Evolutionary conservation across 306 rosid genomes (phyloP).

Genomic region (Cicer bijugum): DNA sequence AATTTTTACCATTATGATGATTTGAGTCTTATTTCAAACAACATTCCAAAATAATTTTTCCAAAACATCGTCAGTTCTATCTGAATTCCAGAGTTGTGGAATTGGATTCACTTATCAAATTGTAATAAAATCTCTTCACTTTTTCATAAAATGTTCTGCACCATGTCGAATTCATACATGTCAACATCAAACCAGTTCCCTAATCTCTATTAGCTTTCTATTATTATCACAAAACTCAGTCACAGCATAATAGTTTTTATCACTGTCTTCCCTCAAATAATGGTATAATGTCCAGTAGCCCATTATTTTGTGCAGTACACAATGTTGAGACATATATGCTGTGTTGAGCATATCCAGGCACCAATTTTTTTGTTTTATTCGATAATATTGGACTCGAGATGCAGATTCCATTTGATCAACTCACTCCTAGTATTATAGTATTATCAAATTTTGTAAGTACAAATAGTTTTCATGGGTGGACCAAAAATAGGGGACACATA

Average conservation of each 20-base stretch:
- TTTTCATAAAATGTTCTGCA: background rate
- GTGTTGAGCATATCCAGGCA: background rate
- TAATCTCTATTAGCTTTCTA: background rate
- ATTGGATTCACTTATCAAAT: background rate
- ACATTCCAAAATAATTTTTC: background rate
- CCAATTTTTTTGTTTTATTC: background rate
- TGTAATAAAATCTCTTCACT: background rate
- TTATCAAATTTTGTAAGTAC: background rate
- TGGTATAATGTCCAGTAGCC: background rate
- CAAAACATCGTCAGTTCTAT: background rate
- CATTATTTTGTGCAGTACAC: background rate
- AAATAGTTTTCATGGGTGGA: background rate
- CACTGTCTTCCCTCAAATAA: background rate
- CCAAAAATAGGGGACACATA: background rate
- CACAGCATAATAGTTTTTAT: background rate
- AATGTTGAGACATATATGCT: background rate
- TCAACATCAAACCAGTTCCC: background rate
- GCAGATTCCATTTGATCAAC: slow-evolving; percentile 9
- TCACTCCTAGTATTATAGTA: background rate
- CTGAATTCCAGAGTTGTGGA: background rate
- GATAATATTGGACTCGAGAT: background rate
- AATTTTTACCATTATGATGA: background rate
- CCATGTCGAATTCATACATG: background rate
- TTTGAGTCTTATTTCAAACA: background rate
- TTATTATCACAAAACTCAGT: background rate